Evolutionary conservation across 805 yeast genomes (phyloP).

Genomic region (Grigorovia yakushimaensis): DNA sequence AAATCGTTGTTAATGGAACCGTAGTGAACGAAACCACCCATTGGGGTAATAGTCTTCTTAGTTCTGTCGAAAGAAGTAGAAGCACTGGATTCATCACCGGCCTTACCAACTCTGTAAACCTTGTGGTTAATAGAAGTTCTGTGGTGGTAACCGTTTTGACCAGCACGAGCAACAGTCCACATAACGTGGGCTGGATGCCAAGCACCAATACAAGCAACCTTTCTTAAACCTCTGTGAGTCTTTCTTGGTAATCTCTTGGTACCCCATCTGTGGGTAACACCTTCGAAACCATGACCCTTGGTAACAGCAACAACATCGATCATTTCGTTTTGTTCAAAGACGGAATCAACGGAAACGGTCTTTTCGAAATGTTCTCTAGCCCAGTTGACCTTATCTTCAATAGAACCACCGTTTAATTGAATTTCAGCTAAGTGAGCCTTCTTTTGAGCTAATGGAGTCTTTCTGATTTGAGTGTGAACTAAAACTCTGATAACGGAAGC

Average conservation of each 20-base stretch:
- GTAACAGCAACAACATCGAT: conserved; percentile 98
- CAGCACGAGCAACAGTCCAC: conserved; percentile 99
- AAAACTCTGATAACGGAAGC: conserved; percentile 97
- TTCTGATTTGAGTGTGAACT: conserved; percentile 98
- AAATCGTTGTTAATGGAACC: conserved; percentile 97
- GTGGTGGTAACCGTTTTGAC: conserved; percentile 99
- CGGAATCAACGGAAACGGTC: conserved; percentile 91
- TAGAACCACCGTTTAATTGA: conserved; percentile 99
- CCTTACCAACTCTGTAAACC: conserved; percentile 98
- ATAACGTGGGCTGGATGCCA: conserved; percentile 99
- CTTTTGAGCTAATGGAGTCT: conserved; percentile 98
- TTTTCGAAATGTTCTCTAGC: conserved; percentile 98
- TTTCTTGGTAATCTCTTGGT: conserved; percentile 99
- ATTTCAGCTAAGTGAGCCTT: conserved; percentile 99
- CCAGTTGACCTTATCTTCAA: conserved; percentile 96
- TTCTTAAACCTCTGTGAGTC: conserved; percentile 99
- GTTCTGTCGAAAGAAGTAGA: conserved; percentile 98
- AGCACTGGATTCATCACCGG: conserved; percentile 87
- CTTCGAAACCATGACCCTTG: conserved; percentile 99
- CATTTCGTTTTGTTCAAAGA: conserved; percentile 97
- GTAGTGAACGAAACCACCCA: conserved; percentile 99
- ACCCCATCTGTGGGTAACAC: conserved; percentile 99
- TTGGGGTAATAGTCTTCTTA: conserved; percentile 97
- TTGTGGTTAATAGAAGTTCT: conserved; percentile 99
- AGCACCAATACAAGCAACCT: conserved; percentile 99